Evolutionary conservation across 2,329 filamentous ascomycete genomes (phyloP).

Genomic region (Scedosporium boydii): DNA sequence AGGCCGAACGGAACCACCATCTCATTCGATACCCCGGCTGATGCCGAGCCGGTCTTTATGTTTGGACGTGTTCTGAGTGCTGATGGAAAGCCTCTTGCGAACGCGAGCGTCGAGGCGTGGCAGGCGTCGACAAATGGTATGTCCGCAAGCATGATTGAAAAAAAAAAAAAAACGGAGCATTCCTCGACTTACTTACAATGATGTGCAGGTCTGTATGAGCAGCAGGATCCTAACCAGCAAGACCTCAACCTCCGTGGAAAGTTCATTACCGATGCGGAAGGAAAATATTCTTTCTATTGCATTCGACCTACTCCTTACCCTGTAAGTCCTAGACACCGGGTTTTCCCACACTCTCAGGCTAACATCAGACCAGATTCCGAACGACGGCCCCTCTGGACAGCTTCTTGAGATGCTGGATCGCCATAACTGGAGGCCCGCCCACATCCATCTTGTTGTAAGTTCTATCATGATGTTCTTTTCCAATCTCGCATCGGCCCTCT

Average conservation of each 20-base stretch:
- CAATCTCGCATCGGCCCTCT: too few relatives aligned
- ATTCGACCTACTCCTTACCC: constrained; percentile 49
- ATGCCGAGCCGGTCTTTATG: constrained; percentile 42
- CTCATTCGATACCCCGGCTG: constrained; percentile 35
- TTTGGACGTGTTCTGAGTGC: constrained; percentile 49
- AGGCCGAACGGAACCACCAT: constrained; percentile 61
- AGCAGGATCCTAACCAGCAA: constrained; percentile 60
- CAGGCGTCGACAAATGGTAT: constrained; percentile 60
- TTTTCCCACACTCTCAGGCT: too few relatives aligned
- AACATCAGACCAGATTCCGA: constrained; percentile 15
- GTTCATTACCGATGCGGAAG: constrained; percentile 57
- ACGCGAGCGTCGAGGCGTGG: constrained; percentile 68
- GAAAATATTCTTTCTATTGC: constrained; percentile 54
- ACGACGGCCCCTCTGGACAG: constrained; percentile 42
- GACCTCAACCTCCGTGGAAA: constrained; percentile 68
- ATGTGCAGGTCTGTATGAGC: constrained; percentile 43
- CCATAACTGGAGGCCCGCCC: constrained; percentile 46
- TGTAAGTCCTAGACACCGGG: background rate
- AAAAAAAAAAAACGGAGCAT: too few relatives aligned
- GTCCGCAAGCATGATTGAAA: too few relatives aligned
- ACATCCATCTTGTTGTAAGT: constrained; percentile 46
- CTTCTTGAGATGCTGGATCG: constrained; percentile 45
- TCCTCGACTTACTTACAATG: too few relatives aligned
- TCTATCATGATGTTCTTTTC: background rate
- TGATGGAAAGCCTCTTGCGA: constrained; percentile 39